phyloP scores from a whole-genome alignment of 2,329 filamentous ascomycete species.

The Helminthosporium solani region DNA sequence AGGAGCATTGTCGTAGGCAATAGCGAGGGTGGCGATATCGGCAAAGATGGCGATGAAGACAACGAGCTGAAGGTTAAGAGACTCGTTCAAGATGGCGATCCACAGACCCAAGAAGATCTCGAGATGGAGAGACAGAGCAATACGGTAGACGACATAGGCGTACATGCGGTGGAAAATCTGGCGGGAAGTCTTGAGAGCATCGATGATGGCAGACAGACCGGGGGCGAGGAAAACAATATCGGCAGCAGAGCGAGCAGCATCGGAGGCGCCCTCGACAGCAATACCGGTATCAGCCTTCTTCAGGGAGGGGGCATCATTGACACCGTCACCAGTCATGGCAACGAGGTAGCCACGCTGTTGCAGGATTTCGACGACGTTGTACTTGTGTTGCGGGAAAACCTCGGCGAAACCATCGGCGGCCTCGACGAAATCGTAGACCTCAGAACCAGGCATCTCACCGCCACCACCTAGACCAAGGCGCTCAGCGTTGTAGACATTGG shows the following conservation, averaged over 20 bases:
- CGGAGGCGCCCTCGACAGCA: conserved; percentile 87
- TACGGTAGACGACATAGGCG: conserved; percentile 93
- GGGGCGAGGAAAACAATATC: conserved; percentile 94
- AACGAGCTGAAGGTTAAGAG: conserved; percentile 80
- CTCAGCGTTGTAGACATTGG: conserved; percentile 92
- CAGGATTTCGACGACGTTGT: conserved; percentile 88
- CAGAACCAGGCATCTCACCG: conserved; percentile 89
- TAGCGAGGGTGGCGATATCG: conserved; percentile 86
- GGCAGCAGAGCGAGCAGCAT: conserved; percentile 85
- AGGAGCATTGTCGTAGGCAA: conserved; percentile 90
- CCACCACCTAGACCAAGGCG: conserved; percentile 86
- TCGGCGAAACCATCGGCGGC: conserved; percentile 93
- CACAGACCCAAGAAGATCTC: conserved; percentile 90
- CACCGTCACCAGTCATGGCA: conserved; percentile 95
- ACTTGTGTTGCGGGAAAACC: conserved; percentile 94
- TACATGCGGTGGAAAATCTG: conserved; percentile 98
- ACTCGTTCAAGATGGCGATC: conserved; percentile 84
- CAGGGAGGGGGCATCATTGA: conserved; percentile 88
- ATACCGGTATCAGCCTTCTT: conserved; percentile 98
- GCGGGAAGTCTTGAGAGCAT: conserved; percentile 87
- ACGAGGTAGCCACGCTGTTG: conserved; percentile 92
- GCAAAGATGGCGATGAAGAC: conserved; percentile 96
- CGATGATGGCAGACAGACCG: conserved; percentile 88
- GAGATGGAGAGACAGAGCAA: conserved; percentile 85
- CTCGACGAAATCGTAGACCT: conserved; percentile 94